Conservation (phyloP, 1,284 basidiomycete genomes). For the Polyporus tsugae region DNA sequence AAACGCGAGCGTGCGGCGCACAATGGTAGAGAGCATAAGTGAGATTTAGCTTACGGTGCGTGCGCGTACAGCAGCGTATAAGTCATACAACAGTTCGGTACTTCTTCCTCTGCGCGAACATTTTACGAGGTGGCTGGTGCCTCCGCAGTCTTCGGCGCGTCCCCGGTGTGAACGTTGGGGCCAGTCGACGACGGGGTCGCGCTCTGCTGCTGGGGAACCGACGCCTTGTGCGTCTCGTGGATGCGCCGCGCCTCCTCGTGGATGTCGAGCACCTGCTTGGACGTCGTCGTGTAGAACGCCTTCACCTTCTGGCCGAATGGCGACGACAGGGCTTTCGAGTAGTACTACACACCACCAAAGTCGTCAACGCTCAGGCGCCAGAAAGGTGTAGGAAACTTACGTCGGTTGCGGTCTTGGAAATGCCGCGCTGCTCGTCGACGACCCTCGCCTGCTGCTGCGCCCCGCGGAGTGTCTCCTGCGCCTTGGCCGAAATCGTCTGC, state of each 20-base stretch:
- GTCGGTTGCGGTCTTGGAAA: slow-evolving; percentile 72
- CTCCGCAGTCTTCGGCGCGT: slow-evolving; percentile 35
- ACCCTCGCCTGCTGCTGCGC: slow-evolving; percentile 74
- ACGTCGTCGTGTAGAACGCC: slow-evolving; percentile 80
- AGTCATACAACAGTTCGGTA: neutral
- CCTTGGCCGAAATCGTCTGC: slow-evolving; percentile 77
- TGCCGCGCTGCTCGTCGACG: slow-evolving; percentile 85
- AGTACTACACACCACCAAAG: slow-evolving; percentile 65
- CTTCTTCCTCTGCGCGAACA: neutral
- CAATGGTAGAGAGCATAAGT: neutral
- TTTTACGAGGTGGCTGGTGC: slow-evolving; percentile 36
- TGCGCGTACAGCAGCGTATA: neutral
- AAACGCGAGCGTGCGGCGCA: neutral
- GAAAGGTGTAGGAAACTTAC: slow-evolving; percentile 48
- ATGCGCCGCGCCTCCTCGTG: slow-evolving; percentile 90
- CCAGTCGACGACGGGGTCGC: slow-evolving; percentile 27
- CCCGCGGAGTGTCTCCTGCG: slow-evolving; percentile 67
- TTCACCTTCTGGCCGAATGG: slow-evolving; percentile 81
- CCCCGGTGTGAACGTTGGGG: slow-evolving; percentile 30
- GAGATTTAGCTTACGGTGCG: neutral
- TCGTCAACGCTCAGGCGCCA: neutral
- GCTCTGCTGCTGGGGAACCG: slow-evolving; percentile 12
- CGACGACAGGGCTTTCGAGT: slow-evolving; percentile 76
- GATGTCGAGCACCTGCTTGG: slow-evolving; percentile 85
- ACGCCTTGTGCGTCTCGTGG: slow-evolving; percentile 63